These are phyloP conservation scores for Fusarium sp. DNA, from an alignment of 2,329 filamentous ascomycete genomes.

Conservation along the genomic window DNA sequence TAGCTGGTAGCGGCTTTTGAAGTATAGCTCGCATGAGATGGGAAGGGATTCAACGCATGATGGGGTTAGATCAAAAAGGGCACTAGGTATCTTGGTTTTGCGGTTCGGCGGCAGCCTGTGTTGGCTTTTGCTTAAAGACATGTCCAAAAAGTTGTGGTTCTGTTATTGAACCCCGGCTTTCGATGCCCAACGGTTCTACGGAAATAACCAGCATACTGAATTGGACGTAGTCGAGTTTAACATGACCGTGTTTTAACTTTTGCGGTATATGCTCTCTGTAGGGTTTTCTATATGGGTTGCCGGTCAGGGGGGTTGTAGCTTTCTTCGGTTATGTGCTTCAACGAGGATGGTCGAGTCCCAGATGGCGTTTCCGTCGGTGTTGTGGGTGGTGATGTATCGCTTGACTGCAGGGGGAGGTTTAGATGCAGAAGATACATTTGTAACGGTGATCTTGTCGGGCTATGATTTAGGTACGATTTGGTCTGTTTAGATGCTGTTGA, in stretches of 20 bases:
- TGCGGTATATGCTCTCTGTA: slow-evolving; percentile 18
- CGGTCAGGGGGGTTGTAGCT: slow-evolving; percentile 17
- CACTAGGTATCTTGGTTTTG: neutral
- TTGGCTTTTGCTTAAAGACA: neutral
- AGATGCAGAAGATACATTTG: slow-evolving; percentile 24
- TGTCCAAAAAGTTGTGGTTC: too few relatives aligned
- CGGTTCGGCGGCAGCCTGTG: neutral
- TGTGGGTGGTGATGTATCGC: slow-evolving; percentile 37
- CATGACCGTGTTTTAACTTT: too few relatives aligned
- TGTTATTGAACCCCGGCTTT: too few relatives aligned
- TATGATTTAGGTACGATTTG: neutral
- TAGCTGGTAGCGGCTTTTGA: slow-evolving; percentile 13
- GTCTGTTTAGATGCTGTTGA: neutral
- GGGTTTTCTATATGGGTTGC: slow-evolving; percentile 27
- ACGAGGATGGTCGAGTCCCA: slow-evolving; percentile 31
- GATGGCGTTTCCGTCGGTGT: slow-evolving; percentile 29
- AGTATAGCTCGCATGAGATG: neutral
- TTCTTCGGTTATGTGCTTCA: slow-evolving; percentile 1
- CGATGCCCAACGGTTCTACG: too few relatives aligned
- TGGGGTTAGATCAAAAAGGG: neutral
- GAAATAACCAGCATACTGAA: too few relatives aligned
- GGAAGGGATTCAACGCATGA: neutral
- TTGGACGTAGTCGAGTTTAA: too few relatives aligned
- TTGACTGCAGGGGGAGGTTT: slow-evolving; percentile 28
- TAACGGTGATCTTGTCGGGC: neutral